A percentile compares a stretch with the other conserved stretches of the same genome.
Conservation (phyloP, 805 yeast genomes). For the Cyberlindnera japonica region DNA sequence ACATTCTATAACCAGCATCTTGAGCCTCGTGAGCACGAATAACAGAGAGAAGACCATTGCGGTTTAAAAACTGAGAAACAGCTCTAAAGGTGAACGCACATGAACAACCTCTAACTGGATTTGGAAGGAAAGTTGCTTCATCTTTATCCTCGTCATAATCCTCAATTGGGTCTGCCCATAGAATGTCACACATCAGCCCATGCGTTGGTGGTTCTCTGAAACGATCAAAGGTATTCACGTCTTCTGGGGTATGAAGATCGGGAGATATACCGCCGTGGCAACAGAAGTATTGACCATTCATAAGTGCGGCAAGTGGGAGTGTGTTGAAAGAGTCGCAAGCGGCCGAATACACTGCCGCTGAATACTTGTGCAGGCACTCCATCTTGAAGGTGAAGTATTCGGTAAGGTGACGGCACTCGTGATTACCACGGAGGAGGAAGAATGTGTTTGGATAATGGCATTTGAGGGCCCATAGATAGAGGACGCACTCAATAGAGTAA, state of each 20-base stretch:
- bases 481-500: slow-evolving; percentile 76
- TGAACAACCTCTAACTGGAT: slow-evolving; percentile 86
- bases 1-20: slow-evolving; percentile 95
- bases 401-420: slow-evolving; percentile 90
- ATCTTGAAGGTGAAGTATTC: slow-evolving; percentile 89
- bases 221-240: slow-evolving; percentile 65
- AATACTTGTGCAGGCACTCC: slow-evolving; percentile 87
- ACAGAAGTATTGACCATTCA: slow-evolving; percentile 92
- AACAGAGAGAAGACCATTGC: slow-evolving; percentile 75
- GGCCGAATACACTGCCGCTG: slow-evolving; percentile 58
- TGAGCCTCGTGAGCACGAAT: slow-evolving; percentile 98
- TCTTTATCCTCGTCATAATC: slow-evolving; percentile 69
- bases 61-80: slow-evolving; percentile 69
- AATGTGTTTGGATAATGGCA: slow-evolving; percentile 69
- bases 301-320: slow-evolving; percentile 85
- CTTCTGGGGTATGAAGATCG: slow-evolving; percentile 66
- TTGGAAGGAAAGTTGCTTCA: slow-evolving; percentile 52
- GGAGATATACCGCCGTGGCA: slow-evolving; percentile 97
- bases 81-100: slow-evolving; percentile 80
- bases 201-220: slow-evolving; percentile 91
- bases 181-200: slow-evolving; percentile 89
- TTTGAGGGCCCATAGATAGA: slow-evolving; percentile 76
- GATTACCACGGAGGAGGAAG: slow-evolving; percentile 88
- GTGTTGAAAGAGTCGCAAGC: slow-evolving; percentile 79
- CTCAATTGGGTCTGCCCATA: slow-evolving; percentile 97